Percentiles rank a stretch among this genome's conserved stretches.
Conservation (phyloP, 768 basidiomycete genomes). For the Mycena belliarum region DNA sequence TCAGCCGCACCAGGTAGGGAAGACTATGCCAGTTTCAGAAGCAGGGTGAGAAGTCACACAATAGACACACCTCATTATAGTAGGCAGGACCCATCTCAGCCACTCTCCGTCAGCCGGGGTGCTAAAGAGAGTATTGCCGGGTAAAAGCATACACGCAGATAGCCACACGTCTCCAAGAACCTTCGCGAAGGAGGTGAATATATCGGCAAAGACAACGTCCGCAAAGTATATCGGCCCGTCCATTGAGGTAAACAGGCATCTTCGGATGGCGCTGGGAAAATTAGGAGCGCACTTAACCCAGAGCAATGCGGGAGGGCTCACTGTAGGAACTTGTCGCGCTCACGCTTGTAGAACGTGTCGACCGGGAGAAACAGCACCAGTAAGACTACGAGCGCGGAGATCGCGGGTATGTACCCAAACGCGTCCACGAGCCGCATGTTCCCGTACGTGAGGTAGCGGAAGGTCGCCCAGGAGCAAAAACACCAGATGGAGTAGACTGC, state of each 20-base stretch:
- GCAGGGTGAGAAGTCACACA: neutral
- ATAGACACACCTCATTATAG: slow-evolving; percentile 79
- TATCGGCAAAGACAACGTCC: slow-evolving; percentile 93
- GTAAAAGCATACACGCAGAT: slow-evolving; percentile 82
- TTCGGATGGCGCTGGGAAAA: slow-evolving; percentile 58
- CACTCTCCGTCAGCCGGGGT: slow-evolving; percentile 64
- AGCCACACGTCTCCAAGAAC: slow-evolving; percentile 95
- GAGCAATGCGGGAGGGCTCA: slow-evolving; percentile 39
- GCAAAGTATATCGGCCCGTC: slow-evolving; percentile 76
- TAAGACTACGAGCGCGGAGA: slow-evolving; percentile 61
- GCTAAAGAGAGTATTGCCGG: slow-evolving; percentile 72
- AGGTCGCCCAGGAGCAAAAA: slow-evolving; percentile 68
- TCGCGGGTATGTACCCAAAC: slow-evolving; percentile 74
- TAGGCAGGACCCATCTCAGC: slow-evolving; percentile 75
- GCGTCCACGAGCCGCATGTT: slow-evolving; percentile 64
- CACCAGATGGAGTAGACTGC: slow-evolving; percentile 61
- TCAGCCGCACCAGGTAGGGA: slow-evolving; percentile 87
- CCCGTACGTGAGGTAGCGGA: slow-evolving; percentile 58
- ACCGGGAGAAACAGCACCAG: slow-evolving; percentile 67
- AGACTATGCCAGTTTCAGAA: slow-evolving; percentile 47
- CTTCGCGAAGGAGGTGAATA: slow-evolving; percentile 96
- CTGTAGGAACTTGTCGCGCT: slow-evolving; percentile 79
- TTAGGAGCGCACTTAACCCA: neutral
- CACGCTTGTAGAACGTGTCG: slow-evolving; percentile 63
- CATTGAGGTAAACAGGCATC: slow-evolving; percentile 71